Base-by-base conservation (phyloP, 2,329 filamentous ascomycete genomes). In the Parafenestella ontariensis region DNA sequence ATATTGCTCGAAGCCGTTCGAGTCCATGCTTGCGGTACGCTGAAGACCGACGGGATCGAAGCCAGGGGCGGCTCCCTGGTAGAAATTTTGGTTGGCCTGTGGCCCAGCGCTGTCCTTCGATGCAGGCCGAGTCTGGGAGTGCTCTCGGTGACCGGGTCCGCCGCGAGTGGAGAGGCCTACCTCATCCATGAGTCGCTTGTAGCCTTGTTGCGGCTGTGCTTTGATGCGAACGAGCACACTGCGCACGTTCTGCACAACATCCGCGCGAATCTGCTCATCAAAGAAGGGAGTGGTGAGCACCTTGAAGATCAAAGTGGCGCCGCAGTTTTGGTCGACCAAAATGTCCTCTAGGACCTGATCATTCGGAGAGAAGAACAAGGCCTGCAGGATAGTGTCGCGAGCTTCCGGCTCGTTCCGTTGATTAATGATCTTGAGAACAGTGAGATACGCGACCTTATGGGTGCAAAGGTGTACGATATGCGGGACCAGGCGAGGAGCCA, bases 161-260 rank as follows among this genome's bases (percentile, higher is more conserved):
- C 75, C 75, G 37, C 81, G 78, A 17, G 80, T 82, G 1, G 94
- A 96, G 33, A 99, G 80, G 56, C 94, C 93, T 65, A 99, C 95
- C 74, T 99, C 95, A 69, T 99, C 95, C 95, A 99, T 99, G 56
- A 99, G 80, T 48, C 95, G 89, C 83, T 98, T 99, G 81, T 99
- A 99, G 47, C 95, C 95, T 78, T 98, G 95, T 58, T 89, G 90
- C 15, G 95, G 92, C 69, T 96, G 91, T 5, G 92, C 94, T 80
- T 97, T 97, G 77, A 98, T 89, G 68, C 90, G 89, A 29, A 94
- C 79, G 29, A 99, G 83, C 34, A 98, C 92, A 66, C 87, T 91
- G 71, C 94, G 92, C 46, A 99, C 91, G 54, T 92, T 97, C 69
- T 96, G 92, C 5, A 96, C 87, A 20, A 97, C 92, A 68, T 97